A percentile compares a stretch with the other conserved stretches of the same genome.
phyloP scores from a whole-genome alignment of 2,329 filamentous ascomycete genomes.

The Cercospora canescens region DNA sequence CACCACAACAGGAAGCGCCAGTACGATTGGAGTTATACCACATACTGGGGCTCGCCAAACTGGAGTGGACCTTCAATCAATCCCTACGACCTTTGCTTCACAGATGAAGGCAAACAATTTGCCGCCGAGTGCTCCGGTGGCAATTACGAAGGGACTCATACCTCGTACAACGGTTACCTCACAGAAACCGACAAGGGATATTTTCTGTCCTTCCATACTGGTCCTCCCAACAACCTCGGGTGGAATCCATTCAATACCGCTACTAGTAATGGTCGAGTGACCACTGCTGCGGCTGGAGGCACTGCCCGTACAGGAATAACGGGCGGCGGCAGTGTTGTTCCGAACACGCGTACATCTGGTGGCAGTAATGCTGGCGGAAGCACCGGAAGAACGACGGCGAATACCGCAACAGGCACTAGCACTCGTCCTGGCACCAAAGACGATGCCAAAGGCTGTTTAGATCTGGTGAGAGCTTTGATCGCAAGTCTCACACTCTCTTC shows the following conservation, averaged over 20 bases:
- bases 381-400: background rate
- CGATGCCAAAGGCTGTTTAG: background rate
- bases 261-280: background rate
- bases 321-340: background rate
- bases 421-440: background rate
- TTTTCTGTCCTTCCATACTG: background rate
- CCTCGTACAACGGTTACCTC: background rate
- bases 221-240: background rate
- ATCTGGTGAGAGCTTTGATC: background rate
- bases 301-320: background rate
- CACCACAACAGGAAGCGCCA: background rate
- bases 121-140: background rate
- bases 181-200: background rate
- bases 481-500: background rate
- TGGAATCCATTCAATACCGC: background rate
- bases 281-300: background rate
- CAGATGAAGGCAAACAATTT: background rate
- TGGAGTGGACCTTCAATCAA: background rate
- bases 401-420: background rate
- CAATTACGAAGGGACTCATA: background rate
- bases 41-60: background rate
- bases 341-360: too few species aligned
- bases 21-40: background rate
- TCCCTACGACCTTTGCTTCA: background rate
- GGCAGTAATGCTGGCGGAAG: background rate